Evolutionary conservation across 305 asterid species (phyloP), one percentile per base, ranked within the genome.

Genomic region (Fraxinus nigra): DNA sequence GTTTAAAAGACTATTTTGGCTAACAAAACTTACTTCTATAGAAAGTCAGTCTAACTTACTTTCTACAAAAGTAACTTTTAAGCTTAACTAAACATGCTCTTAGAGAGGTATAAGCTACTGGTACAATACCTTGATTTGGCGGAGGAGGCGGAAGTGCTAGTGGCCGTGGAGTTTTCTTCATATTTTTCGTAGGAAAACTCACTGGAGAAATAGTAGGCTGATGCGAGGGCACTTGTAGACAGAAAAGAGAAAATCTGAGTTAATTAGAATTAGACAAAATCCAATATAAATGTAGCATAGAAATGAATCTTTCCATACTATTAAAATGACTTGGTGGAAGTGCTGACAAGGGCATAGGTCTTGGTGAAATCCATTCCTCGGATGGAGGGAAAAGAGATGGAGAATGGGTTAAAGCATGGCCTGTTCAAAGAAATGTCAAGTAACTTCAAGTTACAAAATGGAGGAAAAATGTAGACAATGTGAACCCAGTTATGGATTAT

Each of bases 61-160:
- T 59, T 59, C 28, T 59, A 8, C 69, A 10, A 69, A 14, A 70
- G 75, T 32, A 28, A 70, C 40, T 70, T 28, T 30, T 30, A 70
- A 70, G 37, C 40, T 16, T 70, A 32, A 24, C 72, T 63, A 24
- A 63, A 10, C 48, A 18, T 28, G 48, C 38, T 51, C 40, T 67
- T 11, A 70, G 77, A 80, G 75, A 76, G 72, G 70, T 46, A 9
- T n/a, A 54, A 4, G 76, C 34, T 9, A 61, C 20, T 28, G 59
- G 40, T 7, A 54, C 5, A 34, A 32, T 84, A 93, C 98, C 97
- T 83, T 85, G 88, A 84, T 89, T 89, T 70, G 94, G 98, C 81
- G 98, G 98, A 5, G 97, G 97, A 26, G 94, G 96, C 30, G 98
- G 97, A 33, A 91, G 87, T 80, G 89, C 75, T 82, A 91, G 92